Base-by-base conservation (phyloP, 345 rosid species). In the Conringia planisiliqua region DNA sequence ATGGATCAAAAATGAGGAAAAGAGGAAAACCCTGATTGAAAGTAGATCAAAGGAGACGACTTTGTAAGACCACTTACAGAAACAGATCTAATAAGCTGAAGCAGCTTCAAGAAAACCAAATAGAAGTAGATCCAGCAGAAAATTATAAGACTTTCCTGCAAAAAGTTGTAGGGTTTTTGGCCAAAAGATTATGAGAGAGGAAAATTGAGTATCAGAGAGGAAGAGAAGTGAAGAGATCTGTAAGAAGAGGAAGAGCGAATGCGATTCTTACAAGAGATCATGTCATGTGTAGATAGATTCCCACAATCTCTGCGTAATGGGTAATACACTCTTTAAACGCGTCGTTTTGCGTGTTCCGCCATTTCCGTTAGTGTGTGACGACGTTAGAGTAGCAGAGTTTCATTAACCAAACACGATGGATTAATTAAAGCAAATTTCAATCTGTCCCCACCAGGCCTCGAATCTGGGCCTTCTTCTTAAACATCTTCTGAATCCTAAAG, bases 271-370 rank as follows among this genome's bases (percentile, higher is more conserved):
- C 67, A 66, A 33, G 62, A 75, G 62, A 74, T 66, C 78, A 74
- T 59, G 43, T 66, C 78, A 74, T 59, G 51, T 66, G 78, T 58
- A 27, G 57, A 51, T 16, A 55, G 60, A 38, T 60, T 16, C 27
- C 46, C 65, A 60, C 46, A 36, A 60, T 61, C 47, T 61, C 32
- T 38, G 66, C 48, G 22, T 50, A 50, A 11, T 52, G 18, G 58
- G 55, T 54, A 22, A 42, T 51, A 16, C 38, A 60, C 22, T 50
- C 55, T 22, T 27, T 32, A 75, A 76, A 76, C 79, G 74, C 74
- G 70, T 52, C 74, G 79, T 76, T 76, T 76, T 39, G 70, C 40
- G 57, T 76, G 74, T 68, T 76, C 78, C 73, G 62, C 78, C 73
- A 75, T 75, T 75, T 67, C 73, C 79, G 68, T 30, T 18, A 33